These are phyloP conservation scores for Cerrena zonata DNA, from an alignment of 1,284 basidiomycete genomes.

Conservation along the genomic window DNA sequence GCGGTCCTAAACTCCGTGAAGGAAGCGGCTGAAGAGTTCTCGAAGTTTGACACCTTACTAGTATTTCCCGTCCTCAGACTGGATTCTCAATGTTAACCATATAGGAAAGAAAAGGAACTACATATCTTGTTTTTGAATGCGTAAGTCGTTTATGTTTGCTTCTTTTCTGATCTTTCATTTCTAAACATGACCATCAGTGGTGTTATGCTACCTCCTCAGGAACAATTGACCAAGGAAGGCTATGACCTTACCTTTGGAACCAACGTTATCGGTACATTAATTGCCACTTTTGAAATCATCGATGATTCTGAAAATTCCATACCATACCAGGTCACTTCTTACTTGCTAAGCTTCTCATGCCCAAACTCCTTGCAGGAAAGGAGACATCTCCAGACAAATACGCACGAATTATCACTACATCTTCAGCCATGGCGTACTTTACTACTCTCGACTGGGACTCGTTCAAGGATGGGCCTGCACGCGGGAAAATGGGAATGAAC, in stretches of 20 bases:
- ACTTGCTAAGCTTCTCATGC: slow-evolving; percentile 24
- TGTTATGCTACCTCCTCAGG: slow-evolving; percentile 46
- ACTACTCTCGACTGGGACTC: slow-evolving; percentile 17
- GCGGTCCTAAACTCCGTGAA: slow-evolving; percentile 39
- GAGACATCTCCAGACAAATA: slow-evolving; percentile 20
- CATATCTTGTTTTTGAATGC: slow-evolving; percentile 34
- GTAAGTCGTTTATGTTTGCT: slow-evolving; percentile 20
- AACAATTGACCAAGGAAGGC: slow-evolving; percentile 44
- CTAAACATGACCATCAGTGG: slow-evolving; percentile 35
- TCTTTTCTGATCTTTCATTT: neutral
- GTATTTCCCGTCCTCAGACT: neutral
- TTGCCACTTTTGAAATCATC: neutral
- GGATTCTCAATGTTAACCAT: neutral
- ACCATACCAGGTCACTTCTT: slow-evolving; percentile 20
- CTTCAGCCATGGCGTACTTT: slow-evolving; percentile 20
- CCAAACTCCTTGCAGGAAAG: slow-evolving; percentile 20
- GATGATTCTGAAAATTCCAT: neutral
- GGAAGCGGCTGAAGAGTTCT: slow-evolving; percentile 34
- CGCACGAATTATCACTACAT: slow-evolving; percentile 22
- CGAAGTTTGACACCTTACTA: slow-evolving; percentile 21
- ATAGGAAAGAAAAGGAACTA: slow-evolving; percentile 30
- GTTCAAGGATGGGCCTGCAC: slow-evolving; percentile 17
- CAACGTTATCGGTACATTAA: slow-evolving; percentile 41
- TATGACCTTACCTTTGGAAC: slow-evolving; percentile 61
- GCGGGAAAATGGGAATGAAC: slow-evolving; percentile 17